These are phyloP conservation scores for Ettlia oleoabundans DNA, from an alignment of 139 green algal species.

Conservation along the genomic window DNA sequence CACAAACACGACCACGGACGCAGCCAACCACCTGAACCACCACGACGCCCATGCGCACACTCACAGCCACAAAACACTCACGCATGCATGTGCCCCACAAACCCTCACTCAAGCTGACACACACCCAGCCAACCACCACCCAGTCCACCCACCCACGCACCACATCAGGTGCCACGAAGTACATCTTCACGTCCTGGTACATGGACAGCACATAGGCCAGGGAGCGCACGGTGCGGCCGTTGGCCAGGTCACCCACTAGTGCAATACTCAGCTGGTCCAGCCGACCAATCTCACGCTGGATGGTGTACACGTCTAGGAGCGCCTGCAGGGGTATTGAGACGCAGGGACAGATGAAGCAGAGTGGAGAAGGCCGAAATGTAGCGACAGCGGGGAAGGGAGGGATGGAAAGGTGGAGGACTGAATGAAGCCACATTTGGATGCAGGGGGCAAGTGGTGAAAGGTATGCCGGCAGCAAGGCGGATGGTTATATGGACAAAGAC, in stretches of 20 bases:
- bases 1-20: too few species aligned
- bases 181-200: conserved; percentile 91
- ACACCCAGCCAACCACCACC: not conserved
- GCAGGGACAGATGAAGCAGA: not conserved
- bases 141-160: conserved; percentile 32
- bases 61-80: too few species aligned
- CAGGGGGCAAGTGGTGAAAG: too few species aligned
- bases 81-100: not conserved
- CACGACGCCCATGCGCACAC: not conserved
- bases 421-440: too few species aligned
- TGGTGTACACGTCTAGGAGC: conserved; percentile 98
- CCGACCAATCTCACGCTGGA: conserved; percentile 92
- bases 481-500: too few species aligned
- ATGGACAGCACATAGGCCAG: conserved; percentile 92
- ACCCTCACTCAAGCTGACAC: not conserved
- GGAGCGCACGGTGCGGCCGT: conserved; percentile 91
- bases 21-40: too few species aligned
- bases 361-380: not conserved
- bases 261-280: conserved; percentile 90
- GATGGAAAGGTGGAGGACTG: too few species aligned
- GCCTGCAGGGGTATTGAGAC: conserved; percentile 67
- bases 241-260: conserved; percentile 97
- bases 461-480: too few species aligned
- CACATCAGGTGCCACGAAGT: conserved; percentile 95
- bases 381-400: too few species aligned